Percentiles rank a stretch among this genome's conserved stretches.
These are phyloP conservation scores for Bertia moriformis DNA, from an alignment of 2,329 filamentous ascomycete genomes.

Conservation along the genomic window DNA sequence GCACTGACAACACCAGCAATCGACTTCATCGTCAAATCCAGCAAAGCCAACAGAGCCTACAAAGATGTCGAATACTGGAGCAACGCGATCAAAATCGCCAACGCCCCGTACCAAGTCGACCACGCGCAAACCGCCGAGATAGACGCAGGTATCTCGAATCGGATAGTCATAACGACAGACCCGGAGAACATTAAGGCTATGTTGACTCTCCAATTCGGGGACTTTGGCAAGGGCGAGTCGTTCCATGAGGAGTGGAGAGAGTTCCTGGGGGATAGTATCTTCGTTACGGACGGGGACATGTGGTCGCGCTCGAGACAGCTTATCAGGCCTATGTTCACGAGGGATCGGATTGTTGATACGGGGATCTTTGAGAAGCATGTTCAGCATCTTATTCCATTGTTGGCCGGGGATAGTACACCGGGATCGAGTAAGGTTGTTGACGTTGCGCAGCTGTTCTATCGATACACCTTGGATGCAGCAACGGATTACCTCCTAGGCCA, in stretches of 20 bases:
- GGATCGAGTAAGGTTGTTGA: slow-evolving; percentile 52
- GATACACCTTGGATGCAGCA: slow-evolving; percentile 71
- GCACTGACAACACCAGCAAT: slow-evolving; percentile 43
- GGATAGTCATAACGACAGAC: slow-evolving; percentile 65
- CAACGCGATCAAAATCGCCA: slow-evolving; percentile 25
- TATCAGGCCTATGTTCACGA: slow-evolving; percentile 74
- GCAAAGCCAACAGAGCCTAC: slow-evolving; percentile 35
- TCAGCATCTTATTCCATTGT: slow-evolving; percentile 54
- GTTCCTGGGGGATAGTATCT: slow-evolving; percentile 65
- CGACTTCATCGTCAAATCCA: slow-evolving; percentile 44
- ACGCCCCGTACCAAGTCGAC: slow-evolving; percentile 41
- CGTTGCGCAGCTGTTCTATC: slow-evolving; percentile 65
- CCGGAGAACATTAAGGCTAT: slow-evolving; percentile 85
- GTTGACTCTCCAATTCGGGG: slow-evolving; percentile 70
- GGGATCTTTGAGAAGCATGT: slow-evolving; percentile 70
- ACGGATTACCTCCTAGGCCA: slow-evolving; percentile 77
- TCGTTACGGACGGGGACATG: slow-evolving; percentile 61
- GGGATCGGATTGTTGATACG: slow-evolving; percentile 69
- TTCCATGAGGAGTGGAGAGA: slow-evolving; percentile 66
- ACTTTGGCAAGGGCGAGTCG: slow-evolving; percentile 67
- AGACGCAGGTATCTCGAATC: slow-evolving; percentile 8
- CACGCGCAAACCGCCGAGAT: slow-evolving; percentile 28
- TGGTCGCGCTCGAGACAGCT: slow-evolving; percentile 76
- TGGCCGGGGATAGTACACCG: slow-evolving; percentile 41
- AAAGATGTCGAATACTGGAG: slow-evolving; percentile 49